phyloP scores from a whole-genome alignment of 2,329 filamentous ascomycete genomes.

The Zymoseptoria ardabiliae region DNA sequence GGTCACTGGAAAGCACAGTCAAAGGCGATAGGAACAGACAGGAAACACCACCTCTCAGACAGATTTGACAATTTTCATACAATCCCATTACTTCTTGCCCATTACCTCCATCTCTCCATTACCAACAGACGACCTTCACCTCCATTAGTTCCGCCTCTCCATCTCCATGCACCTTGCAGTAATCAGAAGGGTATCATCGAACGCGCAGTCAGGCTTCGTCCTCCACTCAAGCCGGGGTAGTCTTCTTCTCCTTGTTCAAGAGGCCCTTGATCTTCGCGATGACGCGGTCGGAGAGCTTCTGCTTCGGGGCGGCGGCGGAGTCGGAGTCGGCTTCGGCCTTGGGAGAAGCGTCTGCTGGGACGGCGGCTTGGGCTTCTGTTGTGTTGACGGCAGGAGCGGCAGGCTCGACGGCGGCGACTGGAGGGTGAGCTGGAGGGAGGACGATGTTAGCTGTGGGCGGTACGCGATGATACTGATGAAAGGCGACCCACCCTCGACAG shows the following conservation, averaged over 20 bases:
- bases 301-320: background rate
- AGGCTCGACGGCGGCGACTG: background rate
- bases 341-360: background rate
- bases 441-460: background rate
- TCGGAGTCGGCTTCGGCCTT: background rate
- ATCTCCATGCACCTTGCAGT: background rate
- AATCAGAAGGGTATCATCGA: conserved; percentile 1
- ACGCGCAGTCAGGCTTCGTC: background rate
- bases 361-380: background rate
- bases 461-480: background rate
- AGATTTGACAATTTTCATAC: background rate
- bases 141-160: background rate
- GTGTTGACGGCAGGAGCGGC: background rate
- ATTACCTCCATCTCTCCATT: background rate
- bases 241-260: conserved; percentile 7
- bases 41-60: background rate
- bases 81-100: background rate
- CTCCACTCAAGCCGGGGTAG: background rate
- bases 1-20: too few relatives aligned
- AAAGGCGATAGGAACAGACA: background rate
- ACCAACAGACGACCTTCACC: background rate
- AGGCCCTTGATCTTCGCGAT: conserved; percentile 1
- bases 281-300: background rate
- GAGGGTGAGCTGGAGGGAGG: background rate
- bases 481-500: background rate